Base-by-base conservation (phyloP, 2,329 filamentous ascomycete species). In the Biscogniauxia marginata region DNA sequence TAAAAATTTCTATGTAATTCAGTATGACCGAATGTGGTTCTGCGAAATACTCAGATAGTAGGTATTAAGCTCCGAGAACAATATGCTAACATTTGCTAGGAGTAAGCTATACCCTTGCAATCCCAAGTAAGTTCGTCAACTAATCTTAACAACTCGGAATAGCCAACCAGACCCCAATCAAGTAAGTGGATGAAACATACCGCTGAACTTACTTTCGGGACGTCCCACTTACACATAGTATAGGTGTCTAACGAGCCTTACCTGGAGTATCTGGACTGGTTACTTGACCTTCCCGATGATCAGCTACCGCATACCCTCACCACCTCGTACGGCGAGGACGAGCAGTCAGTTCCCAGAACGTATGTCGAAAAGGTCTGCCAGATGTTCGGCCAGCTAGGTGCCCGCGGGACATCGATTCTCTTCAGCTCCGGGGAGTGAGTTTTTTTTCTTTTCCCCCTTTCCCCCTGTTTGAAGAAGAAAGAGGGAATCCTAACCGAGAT, bases 371-470 rank as follows among this genome's bases (percentile, higher is more conserved):
- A 67, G 20, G 65, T 67, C 3, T 68, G 66, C 59, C 60, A 43
- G 19, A 60, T 67, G 61, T 62, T 67, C 49, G 66, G 63, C 8
- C 64, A 67, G 56, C 62, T 68, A 18, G 66, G 66, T 1, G 64
- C 64, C 4, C 64, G 66, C 4, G 66, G 66, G 8, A 61, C 64
- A n/a, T 68, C 64, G 0, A 59, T 70, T 9, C 48, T 70, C 11
- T 65, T 69, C 43, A 63, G 63, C 16, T 69, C 67, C 1, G 68
- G 68, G 49, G 68, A 70, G 62, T 67, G 49, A 61, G 65, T 63
- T 2, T 45, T 50, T 18, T 18, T 23, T 1, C 20, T 18, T 1
- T 16, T 21, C 1, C 21, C 25, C 46, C 19, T 20, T 9, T 23
- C 44, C 23, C 8, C 9, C 25, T 9, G n/a, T 19, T 18, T 8